Evolutionary conservation across 441 rosid species (phyloP).

Genomic region (Metrosideros polymorpha): DNA sequence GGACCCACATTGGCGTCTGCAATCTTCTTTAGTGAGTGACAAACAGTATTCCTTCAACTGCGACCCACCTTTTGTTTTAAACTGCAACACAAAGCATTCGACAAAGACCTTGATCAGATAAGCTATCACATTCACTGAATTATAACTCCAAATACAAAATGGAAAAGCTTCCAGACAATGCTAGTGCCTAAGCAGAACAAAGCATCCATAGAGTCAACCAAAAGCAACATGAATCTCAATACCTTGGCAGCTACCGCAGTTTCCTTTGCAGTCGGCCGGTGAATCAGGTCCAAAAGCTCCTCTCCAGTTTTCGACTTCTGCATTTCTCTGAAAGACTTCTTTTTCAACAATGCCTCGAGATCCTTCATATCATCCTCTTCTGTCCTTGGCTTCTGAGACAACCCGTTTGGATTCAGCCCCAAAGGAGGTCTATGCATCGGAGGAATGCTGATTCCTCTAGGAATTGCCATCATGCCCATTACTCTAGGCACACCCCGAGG

Average conservation of each 20-base stretch:
- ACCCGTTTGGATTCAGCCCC: neutral
- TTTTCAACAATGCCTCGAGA: slow-evolving; percentile 75
- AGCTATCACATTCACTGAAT: slow-evolving; percentile 3
- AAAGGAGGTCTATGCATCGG: slow-evolving; percentile 16
- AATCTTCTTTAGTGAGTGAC: slow-evolving; percentile 90
- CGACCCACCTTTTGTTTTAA: slow-evolving; percentile 96
- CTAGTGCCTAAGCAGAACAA: neutral
- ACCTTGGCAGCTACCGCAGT: slow-evolving; percentile 94
- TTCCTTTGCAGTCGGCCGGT: slow-evolving; percentile 89
- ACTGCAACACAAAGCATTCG: slow-evolving; percentile 29
- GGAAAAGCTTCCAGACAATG: neutral
- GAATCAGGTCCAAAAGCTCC: slow-evolving; percentile 86
- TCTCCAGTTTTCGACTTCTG: slow-evolving; percentile 89
- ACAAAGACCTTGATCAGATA: neutral
- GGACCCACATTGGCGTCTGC: slow-evolving; percentile 75
- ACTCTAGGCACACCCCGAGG: slow-evolving; percentile 9
- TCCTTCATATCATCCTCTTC: slow-evolving; percentile 92
- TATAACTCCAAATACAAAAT: neutral
- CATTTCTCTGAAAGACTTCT: slow-evolving; percentile 82
- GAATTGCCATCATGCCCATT: slow-evolving; percentile 29
- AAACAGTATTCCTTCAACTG: slow-evolving; percentile 92
- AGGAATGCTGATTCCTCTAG: slow-evolving; percentile 11
- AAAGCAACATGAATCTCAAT: neutral
- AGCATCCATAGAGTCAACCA: neutral
- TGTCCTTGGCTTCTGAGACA: slow-evolving; percentile 35